These are phyloP conservation scores for Sporothrix mexicana DNA, from an alignment of 2,329 filamentous ascomycete genomes.

Conservation along the genomic window DNA sequence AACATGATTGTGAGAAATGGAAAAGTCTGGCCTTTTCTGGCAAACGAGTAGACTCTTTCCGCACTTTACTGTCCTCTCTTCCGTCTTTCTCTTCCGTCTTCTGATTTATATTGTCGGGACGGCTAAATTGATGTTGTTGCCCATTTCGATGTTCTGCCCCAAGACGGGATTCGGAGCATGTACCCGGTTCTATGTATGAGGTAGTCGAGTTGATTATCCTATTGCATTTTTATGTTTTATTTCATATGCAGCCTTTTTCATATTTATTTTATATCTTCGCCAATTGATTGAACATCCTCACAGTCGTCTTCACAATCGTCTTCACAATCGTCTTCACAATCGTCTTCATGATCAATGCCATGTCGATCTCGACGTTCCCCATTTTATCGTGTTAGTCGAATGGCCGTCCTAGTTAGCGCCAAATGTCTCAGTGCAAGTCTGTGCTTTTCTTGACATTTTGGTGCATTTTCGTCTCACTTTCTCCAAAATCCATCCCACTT, in stretches of 20 bases:
- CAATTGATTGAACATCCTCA: not conserved
- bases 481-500: not conserved
- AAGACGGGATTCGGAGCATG: conserved; percentile 4
- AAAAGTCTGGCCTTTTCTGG: not conserved
- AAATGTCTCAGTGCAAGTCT: not conserved
- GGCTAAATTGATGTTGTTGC: not conserved
- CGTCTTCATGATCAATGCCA: not conserved
- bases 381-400: not conserved
- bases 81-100: not conserved
- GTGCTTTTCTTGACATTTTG: too few species aligned
- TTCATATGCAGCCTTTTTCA: not conserved
- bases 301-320: too few species aligned
- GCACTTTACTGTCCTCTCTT: not conserved
- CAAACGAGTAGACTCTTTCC: too few species aligned
- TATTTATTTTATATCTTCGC: not conserved
- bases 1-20: too few species aligned
- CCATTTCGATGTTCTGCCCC: not conserved
- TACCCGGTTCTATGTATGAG: not conserved
- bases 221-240: not conserved
- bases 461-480: not conserved
- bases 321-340: not conserved
- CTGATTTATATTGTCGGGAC: conserved; percentile 18
- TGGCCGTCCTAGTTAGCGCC: conserved; percentile 7
- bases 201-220: not conserved
- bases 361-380: not conserved